A percentile compares a stretch with the other conserved stretches of the same genome.
phyloP scores from a whole-genome alignment of 768 basidiomycete species.

The Leccinum fibrillosum region DNA sequence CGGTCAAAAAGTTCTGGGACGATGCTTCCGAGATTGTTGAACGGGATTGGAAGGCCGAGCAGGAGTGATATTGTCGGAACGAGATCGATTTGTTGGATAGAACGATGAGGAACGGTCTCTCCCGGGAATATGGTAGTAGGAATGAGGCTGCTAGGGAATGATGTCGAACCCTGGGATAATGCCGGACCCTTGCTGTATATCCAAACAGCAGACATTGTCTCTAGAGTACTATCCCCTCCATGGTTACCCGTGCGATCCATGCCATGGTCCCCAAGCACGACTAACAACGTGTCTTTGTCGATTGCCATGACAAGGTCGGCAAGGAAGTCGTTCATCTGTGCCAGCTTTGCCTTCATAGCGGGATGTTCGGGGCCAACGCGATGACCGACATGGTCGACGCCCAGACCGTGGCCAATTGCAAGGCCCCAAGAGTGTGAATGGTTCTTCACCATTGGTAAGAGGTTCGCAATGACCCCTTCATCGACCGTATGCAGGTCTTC shows the following conservation, averaged over 20 bases:
- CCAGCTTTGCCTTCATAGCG: slow-evolving; percentile 80
- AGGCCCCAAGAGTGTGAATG: slow-evolving; percentile 69
- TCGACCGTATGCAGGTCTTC: slow-evolving; percentile 98
- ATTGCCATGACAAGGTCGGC: slow-evolving; percentile 65
- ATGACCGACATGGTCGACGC: slow-evolving; percentile 96
- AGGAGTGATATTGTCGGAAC: slow-evolving; percentile 85
- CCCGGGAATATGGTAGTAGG: slow-evolving; percentile 59
- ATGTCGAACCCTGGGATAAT: slow-evolving; percentile 35
- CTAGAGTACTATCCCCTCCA: slow-evolving; percentile 84
- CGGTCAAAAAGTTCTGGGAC: slow-evolving; percentile 90
- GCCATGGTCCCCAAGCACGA: slow-evolving; percentile 94
- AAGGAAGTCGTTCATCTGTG: slow-evolving; percentile 85
- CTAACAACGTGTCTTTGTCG: slow-evolving; percentile 85
- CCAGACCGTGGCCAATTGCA: slow-evolving; percentile 88
- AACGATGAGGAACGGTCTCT: slow-evolving; percentile 50
- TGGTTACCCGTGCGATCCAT: slow-evolving; percentile 96
- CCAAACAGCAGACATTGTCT: slow-evolving; percentile 88
- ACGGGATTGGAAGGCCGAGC: slow-evolving; percentile 91
- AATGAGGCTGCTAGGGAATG: slow-evolving; percentile 50
- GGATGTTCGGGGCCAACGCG: slow-evolving; percentile 87
- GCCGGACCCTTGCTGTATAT: slow-evolving; percentile 78
- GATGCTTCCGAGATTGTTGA: slow-evolving; percentile 88
- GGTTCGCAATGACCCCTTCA: slow-evolving; percentile 77
- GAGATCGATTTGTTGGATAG: slow-evolving; percentile 90
- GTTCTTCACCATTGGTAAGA: slow-evolving; percentile 73